These are phyloP conservation scores for Yamadazyma atlantica DNA, from an alignment of 1,139 yeast genomes.

Conservation along the genomic window DNA sequence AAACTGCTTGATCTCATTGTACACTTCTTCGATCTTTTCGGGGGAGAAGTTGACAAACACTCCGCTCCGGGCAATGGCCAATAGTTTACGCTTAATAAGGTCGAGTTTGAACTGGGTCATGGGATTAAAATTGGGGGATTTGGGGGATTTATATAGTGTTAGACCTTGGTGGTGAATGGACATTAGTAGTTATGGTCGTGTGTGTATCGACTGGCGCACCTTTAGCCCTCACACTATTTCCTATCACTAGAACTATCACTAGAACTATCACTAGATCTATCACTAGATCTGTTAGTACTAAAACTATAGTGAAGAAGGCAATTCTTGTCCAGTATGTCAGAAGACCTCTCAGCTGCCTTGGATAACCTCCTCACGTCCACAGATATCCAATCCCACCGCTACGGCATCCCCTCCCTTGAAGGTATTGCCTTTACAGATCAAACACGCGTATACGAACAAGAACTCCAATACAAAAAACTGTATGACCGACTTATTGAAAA, in stretches of 20 bases:
- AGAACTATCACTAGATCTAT: too few relatives aligned
- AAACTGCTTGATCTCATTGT: constrained; percentile 33
- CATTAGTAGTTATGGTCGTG: background rate
- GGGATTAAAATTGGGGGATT: background rate
- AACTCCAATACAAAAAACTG: constrained; percentile 20
- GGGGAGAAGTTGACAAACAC: constrained; percentile 39
- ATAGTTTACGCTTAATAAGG: constrained; percentile 18
- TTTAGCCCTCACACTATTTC: too few relatives aligned
- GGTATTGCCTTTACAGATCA: constrained; percentile 4
- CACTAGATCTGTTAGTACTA: too few relatives aligned
- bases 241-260: too few relatives aligned
- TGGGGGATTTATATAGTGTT: background rate
- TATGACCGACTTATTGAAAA: constrained; percentile 23
- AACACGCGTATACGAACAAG: background rate
- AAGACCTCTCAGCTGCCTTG: constrained; percentile 12
- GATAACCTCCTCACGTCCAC: constrained; percentile 14
- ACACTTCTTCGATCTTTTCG: constrained; percentile 27
- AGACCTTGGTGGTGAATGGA: background rate
- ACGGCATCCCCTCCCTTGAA: constrained; percentile 25
- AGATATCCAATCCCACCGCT: constrained; percentile 25
- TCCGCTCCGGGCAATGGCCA: constrained; percentile 30
- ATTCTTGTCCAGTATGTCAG: constrained; percentile 8
- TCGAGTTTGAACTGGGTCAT: background rate
- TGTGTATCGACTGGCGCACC: too few relatives aligned
- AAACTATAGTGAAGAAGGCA: too few relatives aligned